Evolutionary conservation across 208 protist genomes (phyloP), one percentile per base, ranked within the genome.

Genomic region (Spongospora subterranea): DNA sequence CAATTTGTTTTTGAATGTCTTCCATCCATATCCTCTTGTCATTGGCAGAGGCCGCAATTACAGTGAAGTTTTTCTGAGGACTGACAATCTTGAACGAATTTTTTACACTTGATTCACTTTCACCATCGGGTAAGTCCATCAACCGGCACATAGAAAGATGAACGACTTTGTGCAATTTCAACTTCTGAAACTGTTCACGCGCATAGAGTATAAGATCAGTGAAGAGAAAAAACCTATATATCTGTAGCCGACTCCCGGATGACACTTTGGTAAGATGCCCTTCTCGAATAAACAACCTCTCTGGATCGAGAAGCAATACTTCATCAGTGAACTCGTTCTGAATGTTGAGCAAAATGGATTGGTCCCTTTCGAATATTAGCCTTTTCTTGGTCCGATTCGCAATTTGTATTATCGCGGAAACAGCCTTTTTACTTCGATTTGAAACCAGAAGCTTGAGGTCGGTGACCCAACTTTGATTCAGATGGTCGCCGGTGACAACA

Each of bases 221-320:
- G n/a, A 82, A 82, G 17, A 82, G 71, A n/a, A 82, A 82, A n/a
- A 82, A 82, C 71, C 71, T 35, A n/a, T 82, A 82, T 35, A 82
- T 6, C n/a, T 82, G 71, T n/a, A 45, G 71, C n/a, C 40, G 6
- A n/a, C 40, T 82, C n/a, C 35, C 71, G 13, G 71, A 82, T 20
- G 71, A 82, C 71, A 82, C 13, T 43, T 82, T 82, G 17, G 71
- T 82, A 13, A 82, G 71, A 43, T 82, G 71, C 17, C 71, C 71
- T 35, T 82, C 71, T 6, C 71, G 71, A 43, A 82, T n/a, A 43
- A 82, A 82, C 71, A n/a, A 40, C 35, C 71, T 6, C n/a, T 82
- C 71, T 20, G 71, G 71, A n/a, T 82, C 71, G 71, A 82, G 17
- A 6, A 82, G n/a, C 35, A 82, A n/a, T 6, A 82, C 17, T 43